phyloP scores from a whole-genome alignment of 2,329 filamentous ascomycete genomes.

The Neofusicoccum sp. region DNA sequence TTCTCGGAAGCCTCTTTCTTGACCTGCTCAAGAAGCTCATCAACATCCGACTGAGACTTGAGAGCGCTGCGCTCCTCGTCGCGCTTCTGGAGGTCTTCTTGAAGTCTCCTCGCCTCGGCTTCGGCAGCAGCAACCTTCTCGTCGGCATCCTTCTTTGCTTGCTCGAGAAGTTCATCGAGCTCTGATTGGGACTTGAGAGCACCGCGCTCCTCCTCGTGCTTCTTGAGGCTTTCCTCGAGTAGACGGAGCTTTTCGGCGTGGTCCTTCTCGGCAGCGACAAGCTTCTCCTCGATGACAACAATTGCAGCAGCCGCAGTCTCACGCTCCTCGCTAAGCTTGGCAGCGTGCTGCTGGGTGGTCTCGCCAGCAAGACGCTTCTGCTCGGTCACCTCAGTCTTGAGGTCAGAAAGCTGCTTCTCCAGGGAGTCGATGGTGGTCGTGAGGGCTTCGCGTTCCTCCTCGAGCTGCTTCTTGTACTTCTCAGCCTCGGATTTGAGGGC shows the following conservation, averaged over 20 bases:
- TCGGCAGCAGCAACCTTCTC: conserved; percentile 5
- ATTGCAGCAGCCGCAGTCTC: conserved; percentile 13
- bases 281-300: conserved; percentile 18
- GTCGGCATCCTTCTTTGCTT: background rate
- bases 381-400: conserved; percentile 8
- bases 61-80: conserved; percentile 5
- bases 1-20: conserved; percentile 4
- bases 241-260: conserved; percentile 5
- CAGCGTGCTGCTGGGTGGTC: background rate
- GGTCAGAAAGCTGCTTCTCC: conserved; percentile 14
- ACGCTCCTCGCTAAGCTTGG: conserved; percentile 4
- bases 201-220: conserved; percentile 10
- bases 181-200: conserved; percentile 17
- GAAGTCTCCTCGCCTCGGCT: conserved; percentile 6
- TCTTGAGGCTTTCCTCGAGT: conserved; percentile 11
- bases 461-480: conserved; percentile 21
- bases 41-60: conserved; percentile 14
- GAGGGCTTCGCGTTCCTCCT: conserved; percentile 15
- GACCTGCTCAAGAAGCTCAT: conserved; percentile 6
- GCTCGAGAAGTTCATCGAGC: conserved; percentile 6
- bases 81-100: conserved; percentile 8
- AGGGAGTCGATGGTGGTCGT: conserved; percentile 8
- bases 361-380: background rate
- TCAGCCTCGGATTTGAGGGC: conserved; percentile 11
- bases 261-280: conserved; percentile 15